These are phyloP conservation scores for Phytophthora citrophthora DNA, from an alignment of 352 stramenopile species.

Conservation along the genomic window DNA sequence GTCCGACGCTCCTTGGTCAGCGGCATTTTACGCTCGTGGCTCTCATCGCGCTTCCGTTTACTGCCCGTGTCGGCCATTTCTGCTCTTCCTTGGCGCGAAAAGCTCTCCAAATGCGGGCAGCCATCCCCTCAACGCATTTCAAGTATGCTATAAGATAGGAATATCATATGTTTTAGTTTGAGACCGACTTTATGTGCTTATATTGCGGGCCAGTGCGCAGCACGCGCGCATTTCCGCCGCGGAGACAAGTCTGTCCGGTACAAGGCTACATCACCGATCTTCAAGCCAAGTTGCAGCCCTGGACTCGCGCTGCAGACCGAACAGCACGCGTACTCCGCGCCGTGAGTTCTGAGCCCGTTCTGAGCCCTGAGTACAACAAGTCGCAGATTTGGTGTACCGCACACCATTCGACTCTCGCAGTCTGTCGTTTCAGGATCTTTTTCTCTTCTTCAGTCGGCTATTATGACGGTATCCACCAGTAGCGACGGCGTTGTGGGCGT, in stretches of 20 bases:
- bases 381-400: too few relatives aligned
- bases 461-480: slow-evolving; percentile 60
- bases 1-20: slow-evolving; percentile 44
- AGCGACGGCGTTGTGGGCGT: slow-evolving; percentile 17
- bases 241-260: too few relatives aligned
- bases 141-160: neutral
- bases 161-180: neutral
- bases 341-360: too few relatives aligned
- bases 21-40: slow-evolving; percentile 43
- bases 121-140: slow-evolving; percentile 8
- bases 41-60: slow-evolving; percentile 77
- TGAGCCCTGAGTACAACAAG: too few relatives aligned
- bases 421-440: slow-evolving; percentile 8
- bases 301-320: too few relatives aligned
- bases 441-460: slow-evolving; percentile 19
- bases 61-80: slow-evolving; percentile 37
- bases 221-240: too few relatives aligned
- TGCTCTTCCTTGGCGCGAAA: neutral
- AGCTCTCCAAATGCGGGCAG: slow-evolving; percentile 25
- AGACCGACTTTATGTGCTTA: too few relatives aligned
- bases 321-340: too few relatives aligned
- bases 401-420: too few relatives aligned
- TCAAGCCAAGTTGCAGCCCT: too few relatives aligned
- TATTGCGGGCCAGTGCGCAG: too few relatives aligned
- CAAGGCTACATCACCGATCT: too few relatives aligned